Evolutionary conservation across 2,329 filamentous ascomycete genomes (phyloP).

Genomic region (Penicillium corylophilum): DNA sequence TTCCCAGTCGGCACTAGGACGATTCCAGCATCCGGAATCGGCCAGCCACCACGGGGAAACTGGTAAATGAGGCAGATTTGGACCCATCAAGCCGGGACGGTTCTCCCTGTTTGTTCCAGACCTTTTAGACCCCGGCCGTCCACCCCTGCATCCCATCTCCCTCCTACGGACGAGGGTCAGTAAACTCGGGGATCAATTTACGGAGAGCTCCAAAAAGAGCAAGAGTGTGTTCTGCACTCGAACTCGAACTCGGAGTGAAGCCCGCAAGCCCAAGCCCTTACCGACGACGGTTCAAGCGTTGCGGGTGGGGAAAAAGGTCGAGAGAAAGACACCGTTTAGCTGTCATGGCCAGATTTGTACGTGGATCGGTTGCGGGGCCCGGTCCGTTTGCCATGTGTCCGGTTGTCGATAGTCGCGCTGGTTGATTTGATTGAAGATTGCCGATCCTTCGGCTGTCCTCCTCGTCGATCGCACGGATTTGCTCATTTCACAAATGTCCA

Average conservation of each 20-base stretch:
- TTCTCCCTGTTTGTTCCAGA: background rate
- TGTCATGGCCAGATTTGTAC: conserved; percentile 13
- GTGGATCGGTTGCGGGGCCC: conserved; percentile 6
- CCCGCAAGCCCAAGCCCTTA: background rate
- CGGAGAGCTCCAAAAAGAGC: conserved; percentile 3
- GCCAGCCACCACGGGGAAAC: background rate
- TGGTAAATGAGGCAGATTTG: background rate
- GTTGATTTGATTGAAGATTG: conserved; percentile 29
- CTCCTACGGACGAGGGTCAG: background rate
- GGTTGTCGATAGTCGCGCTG: conserved; percentile 13
- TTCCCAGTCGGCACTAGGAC: conserved; percentile 3
- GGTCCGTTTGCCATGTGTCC: conserved; percentile 5
- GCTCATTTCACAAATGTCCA: conserved; percentile 12
- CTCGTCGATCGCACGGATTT: conserved; percentile 22
- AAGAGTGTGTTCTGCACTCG: background rate
- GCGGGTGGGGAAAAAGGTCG: background rate
- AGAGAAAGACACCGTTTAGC: conserved; percentile 12
- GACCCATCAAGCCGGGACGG: background rate
- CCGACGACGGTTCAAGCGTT: background rate
- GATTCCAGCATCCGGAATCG: background rate
- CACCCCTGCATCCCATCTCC: background rate
- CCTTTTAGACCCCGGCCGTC: background rate
- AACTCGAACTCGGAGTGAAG: conserved; percentile 1
- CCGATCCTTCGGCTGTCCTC: conserved; percentile 26
- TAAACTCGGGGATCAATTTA: conserved; percentile 1